Evolutionary conservation across 2,329 filamentous ascomycete species (phyloP), one percentile per base, ranked within the genome.

Genomic region (Aaosphaeria pasadenensis): DNA sequence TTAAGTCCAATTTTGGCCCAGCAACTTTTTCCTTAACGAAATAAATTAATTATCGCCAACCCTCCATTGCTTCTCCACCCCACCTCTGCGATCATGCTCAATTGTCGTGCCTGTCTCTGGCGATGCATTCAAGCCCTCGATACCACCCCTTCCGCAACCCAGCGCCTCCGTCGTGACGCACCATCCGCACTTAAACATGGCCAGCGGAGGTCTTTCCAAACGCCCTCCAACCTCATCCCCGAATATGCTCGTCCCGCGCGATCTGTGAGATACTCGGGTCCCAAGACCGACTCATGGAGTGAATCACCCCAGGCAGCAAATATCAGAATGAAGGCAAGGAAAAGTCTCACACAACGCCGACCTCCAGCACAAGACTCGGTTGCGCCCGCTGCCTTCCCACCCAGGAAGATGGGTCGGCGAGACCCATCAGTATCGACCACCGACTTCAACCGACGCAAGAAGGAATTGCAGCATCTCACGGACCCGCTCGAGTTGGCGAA

Each of bases 401-500:
- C 40, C 5, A 33, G 11, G 11, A 62, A 55, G 38, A 41, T 63
- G 32, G 63, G 63, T n/a, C 54, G 50, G 36, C 59, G 60, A 28
- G 61, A 65, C 39, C 52, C 56, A 9, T 47, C 45, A 9, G 55
- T 67, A 38, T 56, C 59, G 35, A 55, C 52, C 7, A 59, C 45
- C 32, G 64, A 67, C 17, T 68, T 61, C 58, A 61, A 61, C 6
- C 58, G 57, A 40, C 51, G 80, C 42, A 74, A 74, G 35, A 80
- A 77, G 59, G 83, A 90, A 56, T 64, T 91, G 45, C 66, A 78
- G 42, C 83, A 81, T 69, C 67, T 89, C 48, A 70, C 77, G 13
- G 91, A 96, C 64, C 88, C 88, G 1, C 76, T 86, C 53, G 84
- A 86, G 58, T 79, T 97, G 49, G 85, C 84, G 36, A 74, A 86